A percentile compares a stretch with the other conserved stretches of the same genome.
phyloP scores from a whole-genome alignment of 2,329 filamentous ascomycete species.

The Zasmidium cellare region DNA sequence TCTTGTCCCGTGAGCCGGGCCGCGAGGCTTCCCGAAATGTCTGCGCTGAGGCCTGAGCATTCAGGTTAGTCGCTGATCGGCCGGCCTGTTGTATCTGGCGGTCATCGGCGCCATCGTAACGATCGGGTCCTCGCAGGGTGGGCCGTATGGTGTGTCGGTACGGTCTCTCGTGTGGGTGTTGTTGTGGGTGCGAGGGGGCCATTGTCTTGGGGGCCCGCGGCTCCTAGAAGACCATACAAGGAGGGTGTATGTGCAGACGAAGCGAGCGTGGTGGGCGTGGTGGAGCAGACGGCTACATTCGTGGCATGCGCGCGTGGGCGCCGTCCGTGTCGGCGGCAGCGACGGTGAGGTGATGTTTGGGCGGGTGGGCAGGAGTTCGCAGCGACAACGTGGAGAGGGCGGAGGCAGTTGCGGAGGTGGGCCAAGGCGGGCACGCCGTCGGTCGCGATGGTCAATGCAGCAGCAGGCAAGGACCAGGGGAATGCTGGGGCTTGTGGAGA shows the following conservation, averaged over 20 bases:
- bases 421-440: not conserved
- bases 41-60: conserved; percentile 36
- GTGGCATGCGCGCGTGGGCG: conserved; percentile 9
- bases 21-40: conserved; percentile 33
- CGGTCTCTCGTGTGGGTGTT: conserved; percentile 5
- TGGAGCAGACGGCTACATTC: conserved; percentile 1
- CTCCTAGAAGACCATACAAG: conserved; percentile 22
- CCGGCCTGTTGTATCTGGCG: conserved; percentile 34
- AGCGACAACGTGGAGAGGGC: not conserved
- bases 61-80: conserved; percentile 32
- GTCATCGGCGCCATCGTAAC: conserved; percentile 27
- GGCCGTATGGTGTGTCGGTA: conserved; percentile 21
- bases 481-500: not conserved
- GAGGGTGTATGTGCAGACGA: conserved; percentile 5
- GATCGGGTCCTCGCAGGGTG: conserved; percentile 19
- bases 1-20: conserved; percentile 15
- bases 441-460: not conserved
- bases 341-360: not conserved
- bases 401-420: conserved; percentile 2
- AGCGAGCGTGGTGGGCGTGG: conserved; percentile 2
- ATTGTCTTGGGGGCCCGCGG: conserved; percentile 19
- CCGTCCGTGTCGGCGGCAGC: not conserved
- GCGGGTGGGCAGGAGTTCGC: not conserved
- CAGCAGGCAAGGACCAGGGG: not conserved
- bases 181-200: conserved; percentile 17